A percentile compares a stretch with the other conserved stretches of the same genome.
These are phyloP conservation scores for Cutaneotrichosporon sp. DNA, from an alignment of 1,284 basidiomycete species.

Conservation along the genomic window DNA sequence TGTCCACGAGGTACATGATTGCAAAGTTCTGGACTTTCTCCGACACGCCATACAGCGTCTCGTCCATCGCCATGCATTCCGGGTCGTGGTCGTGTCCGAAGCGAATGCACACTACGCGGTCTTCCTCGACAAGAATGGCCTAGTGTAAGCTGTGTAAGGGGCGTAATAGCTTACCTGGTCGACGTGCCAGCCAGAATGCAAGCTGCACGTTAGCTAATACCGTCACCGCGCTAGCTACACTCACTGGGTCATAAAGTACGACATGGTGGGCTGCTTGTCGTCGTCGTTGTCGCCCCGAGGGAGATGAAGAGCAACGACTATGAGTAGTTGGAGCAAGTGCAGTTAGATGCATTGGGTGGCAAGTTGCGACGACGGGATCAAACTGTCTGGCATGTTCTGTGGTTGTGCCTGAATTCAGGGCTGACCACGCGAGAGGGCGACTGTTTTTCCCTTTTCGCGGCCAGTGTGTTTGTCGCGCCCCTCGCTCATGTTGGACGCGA, in stretches of 20 bases:
- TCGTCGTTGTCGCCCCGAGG: not conserved
- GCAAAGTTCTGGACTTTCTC: conserved; percentile 99
- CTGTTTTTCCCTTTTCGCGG: not conserved
- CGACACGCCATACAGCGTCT: conserved; percentile 84
- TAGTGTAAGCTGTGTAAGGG: conserved; percentile 41
- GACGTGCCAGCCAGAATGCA: conserved; percentile 94
- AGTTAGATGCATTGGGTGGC: not conserved
- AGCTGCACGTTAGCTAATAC: conserved; percentile 34
- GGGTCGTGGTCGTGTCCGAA: conserved; percentile 94
- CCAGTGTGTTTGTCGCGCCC: not conserved
- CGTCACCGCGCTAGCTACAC: conserved; percentile 10
- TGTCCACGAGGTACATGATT: conserved; percentile 92
- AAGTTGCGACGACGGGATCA: not conserved
- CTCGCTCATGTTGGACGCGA: too few relatives aligned
- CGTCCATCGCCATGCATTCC: conserved; percentile 99
- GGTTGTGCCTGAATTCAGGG: too few relatives aligned
- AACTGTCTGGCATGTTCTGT: not conserved
- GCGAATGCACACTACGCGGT: conserved; percentile 87
- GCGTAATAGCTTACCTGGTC: conserved; percentile 55
- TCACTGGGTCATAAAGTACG: conserved; percentile 51
- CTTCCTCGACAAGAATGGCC: conserved; percentile 96
- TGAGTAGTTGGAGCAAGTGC: not conserved
- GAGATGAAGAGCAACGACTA: not conserved
- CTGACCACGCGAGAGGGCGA: not conserved
- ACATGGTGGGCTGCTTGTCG: conserved; percentile 31